A percentile compares a stretch with the other conserved stretches of the same genome.
phyloP scores from a whole-genome alignment of 2,329 filamentous ascomycete species.

The Pseudocercospora cruenta region DNA sequence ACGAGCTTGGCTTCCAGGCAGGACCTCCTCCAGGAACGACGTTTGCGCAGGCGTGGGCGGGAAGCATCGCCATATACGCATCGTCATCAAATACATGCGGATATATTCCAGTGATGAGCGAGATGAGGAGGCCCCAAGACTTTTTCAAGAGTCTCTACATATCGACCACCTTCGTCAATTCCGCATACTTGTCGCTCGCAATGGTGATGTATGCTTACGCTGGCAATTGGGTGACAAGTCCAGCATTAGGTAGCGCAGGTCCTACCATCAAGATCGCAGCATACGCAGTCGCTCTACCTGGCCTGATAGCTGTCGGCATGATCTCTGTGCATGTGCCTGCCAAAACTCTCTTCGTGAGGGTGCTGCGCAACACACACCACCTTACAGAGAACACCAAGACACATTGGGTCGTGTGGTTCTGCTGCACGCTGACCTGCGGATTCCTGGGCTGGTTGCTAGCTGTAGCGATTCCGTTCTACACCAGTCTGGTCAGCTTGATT shows the following conservation, averaged over 20 bases:
- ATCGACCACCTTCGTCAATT: conserved; percentile 19
- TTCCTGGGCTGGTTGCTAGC: conserved; percentile 23
- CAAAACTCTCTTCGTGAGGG: conserved; percentile 29
- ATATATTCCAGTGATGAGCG: conserved; percentile 43
- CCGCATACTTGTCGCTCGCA: conserved; percentile 42
- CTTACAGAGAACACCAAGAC: conserved; percentile 22
- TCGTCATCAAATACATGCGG: conserved; percentile 43
- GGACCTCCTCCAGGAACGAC: conserved; percentile 13
- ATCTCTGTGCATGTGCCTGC: conserved; percentile 23
- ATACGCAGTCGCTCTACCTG: conserved; percentile 43
- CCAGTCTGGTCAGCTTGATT: conserved; percentile 23
- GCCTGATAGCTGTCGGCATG: conserved; percentile 29
- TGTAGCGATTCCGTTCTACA: conserved; percentile 24
- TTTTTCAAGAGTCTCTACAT: conserved; percentile 40
- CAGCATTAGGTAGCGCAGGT: conserved; percentile 51
- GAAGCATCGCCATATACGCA: conserved; percentile 34
- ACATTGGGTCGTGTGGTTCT: conserved; percentile 25
- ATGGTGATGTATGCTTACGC: conserved; percentile 51
- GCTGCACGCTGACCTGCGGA: conserved; percentile 16
- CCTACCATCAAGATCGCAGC: conserved; percentile 46
- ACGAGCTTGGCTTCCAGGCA: conserved; percentile 13
- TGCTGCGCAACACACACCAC: conserved; percentile 26
- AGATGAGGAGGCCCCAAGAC: conserved; percentile 42
- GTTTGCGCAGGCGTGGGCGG: conserved; percentile 20
- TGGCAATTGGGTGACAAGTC: conserved; percentile 51